Evolutionary conservation across 306 rosid genomes (phyloP), one percentile per base, ranked within the genome.

Genomic region (Quercus rubra): DNA sequence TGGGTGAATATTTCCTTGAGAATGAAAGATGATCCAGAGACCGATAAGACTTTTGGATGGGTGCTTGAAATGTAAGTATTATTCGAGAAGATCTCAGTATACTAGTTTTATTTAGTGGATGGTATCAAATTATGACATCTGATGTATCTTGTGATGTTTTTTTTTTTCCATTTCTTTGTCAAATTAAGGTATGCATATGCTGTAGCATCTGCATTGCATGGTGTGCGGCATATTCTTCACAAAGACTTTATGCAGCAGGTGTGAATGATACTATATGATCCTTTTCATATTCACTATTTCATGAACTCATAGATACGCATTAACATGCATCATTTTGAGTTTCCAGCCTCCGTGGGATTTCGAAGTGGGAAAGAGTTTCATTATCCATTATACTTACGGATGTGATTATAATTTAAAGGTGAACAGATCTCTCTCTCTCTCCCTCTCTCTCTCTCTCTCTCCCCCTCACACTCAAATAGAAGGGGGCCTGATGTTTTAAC

Each of bases 341-440:
- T 62, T 89, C 80, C 98, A 94, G 98, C 98, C 98, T 72, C 98
- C 98, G 7, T 94, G 96, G 97, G 98, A 94, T 79, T 55, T 80
- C 19, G 72, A 82, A 1, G 87, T 89, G 1, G 92, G 90, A 54
- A 81, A 84, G 72, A 92, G 25, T 17, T 89, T 83, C 71, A 92
- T 94, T 79, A 86, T 94, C 76, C 98, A 94, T 81, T 94, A 83
- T 92, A 94, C 97, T 38, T 94, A 94, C 49, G 94, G 94, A 74
- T 94, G 98, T 74, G 97, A 94, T 82, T 94, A 92, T 81, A 87
- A 82, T 84, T 74, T 87, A 83, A 89, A 94, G 89, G 98, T 87
- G 74, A 77, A 74, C 71, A 28, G 31, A 38, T 79, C 70, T 78
- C 83, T 83, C 67, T 63, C 58, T 55, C 71, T 63, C 79, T 59